Conservation (phyloP, 106 monocot species). For the Allium sativum region DNA sequence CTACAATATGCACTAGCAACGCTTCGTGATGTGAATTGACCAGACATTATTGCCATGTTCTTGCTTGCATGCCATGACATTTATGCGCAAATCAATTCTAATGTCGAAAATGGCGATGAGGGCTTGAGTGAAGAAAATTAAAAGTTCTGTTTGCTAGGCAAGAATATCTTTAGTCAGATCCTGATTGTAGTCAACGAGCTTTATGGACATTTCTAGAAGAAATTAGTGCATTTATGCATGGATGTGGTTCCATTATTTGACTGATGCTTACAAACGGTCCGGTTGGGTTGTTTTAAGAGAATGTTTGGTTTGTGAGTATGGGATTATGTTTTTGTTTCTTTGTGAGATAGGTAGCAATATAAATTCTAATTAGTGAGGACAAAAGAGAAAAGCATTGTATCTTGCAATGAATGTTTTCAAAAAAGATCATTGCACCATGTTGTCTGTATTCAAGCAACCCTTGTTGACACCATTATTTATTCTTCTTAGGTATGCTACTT, state of each 20-base stretch:
- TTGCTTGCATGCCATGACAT: conserved; percentile 97
- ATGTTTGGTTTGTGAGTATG: too few species aligned
- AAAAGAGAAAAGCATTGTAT: too few species aligned
- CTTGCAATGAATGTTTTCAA: too few species aligned
- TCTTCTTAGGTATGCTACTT: too few species aligned
- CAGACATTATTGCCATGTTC: conserved; percentile 89
- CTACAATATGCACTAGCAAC: conserved; percentile 70
- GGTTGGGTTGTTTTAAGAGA: too few species aligned
- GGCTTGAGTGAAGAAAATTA: neutral
- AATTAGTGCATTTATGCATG: conserved; percentile 92
- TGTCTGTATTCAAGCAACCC: too few species aligned
- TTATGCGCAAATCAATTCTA: conserved; percentile 22
- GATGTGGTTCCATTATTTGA: conserved; percentile 48
- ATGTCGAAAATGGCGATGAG: conserved; percentile 14
- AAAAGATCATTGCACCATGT: too few species aligned
- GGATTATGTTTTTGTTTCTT: too few species aligned
- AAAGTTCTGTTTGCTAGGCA: conserved; percentile 43
- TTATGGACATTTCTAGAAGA: conserved; percentile 80
- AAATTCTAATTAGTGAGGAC: too few species aligned
- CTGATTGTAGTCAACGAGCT: conserved; percentile 54
- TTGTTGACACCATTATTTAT: too few species aligned
- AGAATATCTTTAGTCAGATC: conserved; percentile 42
- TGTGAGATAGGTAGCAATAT: too few species aligned
- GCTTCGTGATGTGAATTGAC: conserved; percentile 61
- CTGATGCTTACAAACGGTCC: too few species aligned